Conservation (phyloP, 768 basidiomycete species). For the Lactarius evosmus region DNA sequence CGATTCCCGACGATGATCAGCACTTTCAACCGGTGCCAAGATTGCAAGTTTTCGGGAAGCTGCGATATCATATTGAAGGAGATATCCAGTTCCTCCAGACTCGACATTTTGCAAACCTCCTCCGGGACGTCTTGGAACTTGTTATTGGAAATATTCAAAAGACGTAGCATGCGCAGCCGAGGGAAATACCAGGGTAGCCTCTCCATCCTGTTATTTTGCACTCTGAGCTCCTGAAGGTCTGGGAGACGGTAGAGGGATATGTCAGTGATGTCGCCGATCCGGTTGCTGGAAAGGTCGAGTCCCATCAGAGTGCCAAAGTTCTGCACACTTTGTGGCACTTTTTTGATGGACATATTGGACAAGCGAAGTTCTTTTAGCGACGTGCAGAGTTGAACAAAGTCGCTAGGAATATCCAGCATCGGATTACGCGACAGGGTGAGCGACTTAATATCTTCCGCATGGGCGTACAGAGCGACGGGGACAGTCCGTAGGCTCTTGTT, state of each 20-base stretch:
- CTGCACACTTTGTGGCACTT: slow-evolving; percentile 80
- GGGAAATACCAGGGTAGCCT: slow-evolving; percentile 84
- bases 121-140: slow-evolving; percentile 75
- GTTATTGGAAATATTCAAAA: slow-evolving; percentile 95
- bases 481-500: slow-evolving; percentile 80
- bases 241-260: slow-evolving; percentile 76
- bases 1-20: slow-evolving; percentile 86
- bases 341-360: slow-evolving; percentile 91
- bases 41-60: slow-evolving; percentile 77
- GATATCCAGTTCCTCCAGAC: slow-evolving; percentile 82
- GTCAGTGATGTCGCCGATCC: slow-evolving; percentile 85
- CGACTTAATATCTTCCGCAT: slow-evolving; percentile 78
- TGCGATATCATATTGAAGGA: slow-evolving; percentile 90
- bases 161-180: slow-evolving; percentile 62
- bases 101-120: slow-evolving; percentile 68
- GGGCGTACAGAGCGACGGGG: slow-evolving; percentile 79
- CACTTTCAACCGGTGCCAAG: slow-evolving; percentile 61
- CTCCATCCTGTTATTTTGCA: slow-evolving; percentile 91
- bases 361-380: slow-evolving; percentile 81
- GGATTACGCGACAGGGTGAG: slow-evolving; percentile 93
- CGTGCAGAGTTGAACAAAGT: slow-evolving; percentile 89
- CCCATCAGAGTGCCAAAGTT: slow-evolving; percentile 69
- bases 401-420: slow-evolving; percentile 92
- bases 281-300: slow-evolving; percentile 88
- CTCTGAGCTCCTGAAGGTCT: slow-evolving; percentile 60